Evolutionary conservation across 176 grass and related monocot genomes (phyloP), one percentile per base, ranked within the genome.

Genomic region (Juncus effusus): DNA sequence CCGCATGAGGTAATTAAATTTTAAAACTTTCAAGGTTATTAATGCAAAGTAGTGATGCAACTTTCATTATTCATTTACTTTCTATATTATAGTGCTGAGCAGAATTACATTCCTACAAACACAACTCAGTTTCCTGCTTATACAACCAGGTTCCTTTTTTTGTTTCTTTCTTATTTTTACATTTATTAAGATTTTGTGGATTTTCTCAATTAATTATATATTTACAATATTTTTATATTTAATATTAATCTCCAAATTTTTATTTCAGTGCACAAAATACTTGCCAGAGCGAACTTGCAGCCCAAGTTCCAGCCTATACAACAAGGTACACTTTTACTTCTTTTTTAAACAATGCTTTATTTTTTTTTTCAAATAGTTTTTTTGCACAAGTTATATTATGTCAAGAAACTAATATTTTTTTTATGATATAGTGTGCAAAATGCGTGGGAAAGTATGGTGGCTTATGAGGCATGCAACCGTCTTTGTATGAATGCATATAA

Each of bases 401-500:
- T 28, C 19, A 28, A 28, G 19, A 28, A 28, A 28, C 19, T 28
- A 28, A 28, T 28, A 0, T 28, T 28, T 28, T 28, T 28, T 69
- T 74, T 61, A 54, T 76, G 60, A 12, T 61, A 68, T 74, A 97
- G 93, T 81, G 80, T 89, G 67, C 88, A 92, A 78, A 97, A 77
- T 47, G 88, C 93, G 71, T 97, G 93, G 93, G 88, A 97, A 86
- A 86, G 85, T 42, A 91, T 97, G 83, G 80, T 97, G 41, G 88
- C 85, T 69, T 97, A 97, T 41, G 88, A 97, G 79, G 93, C 93
- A 63, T 92, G 93, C 75, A 91, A 86, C 59, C 80, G 93, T 54
- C 56, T 97, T 70, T 97, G 88, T 74, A 78, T 97, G 56, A 97
- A 97, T 76, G 93, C 88, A 42, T 91, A 82, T 82, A 89, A 80